Evolutionary conservation across 2,329 filamentous ascomycete genomes (phyloP), one percentile per base, ranked within the genome.

Genomic region (Thelonectria rubi): DNA sequence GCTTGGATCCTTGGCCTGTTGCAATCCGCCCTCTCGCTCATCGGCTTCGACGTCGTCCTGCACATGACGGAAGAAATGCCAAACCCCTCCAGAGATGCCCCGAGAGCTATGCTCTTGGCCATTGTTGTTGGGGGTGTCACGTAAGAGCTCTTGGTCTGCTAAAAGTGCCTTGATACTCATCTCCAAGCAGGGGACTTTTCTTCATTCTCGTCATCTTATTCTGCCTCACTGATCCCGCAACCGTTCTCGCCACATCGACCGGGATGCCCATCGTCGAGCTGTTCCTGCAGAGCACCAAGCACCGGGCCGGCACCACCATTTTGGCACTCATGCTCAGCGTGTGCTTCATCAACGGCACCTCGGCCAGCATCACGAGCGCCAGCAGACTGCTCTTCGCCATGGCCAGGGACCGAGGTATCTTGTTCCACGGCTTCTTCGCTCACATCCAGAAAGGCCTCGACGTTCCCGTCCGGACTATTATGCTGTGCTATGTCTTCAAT

Each of bases 1-100:
- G 74, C 81, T 0, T 84, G 81, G 81, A 76, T 82, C 14, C 68
- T 83, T 1, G 81, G 81, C 0, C 72, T 83, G 2, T 69, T 83
- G 1, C 81, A 80, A 66, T 77, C 72, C 0, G 73, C 74, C 0
- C 56, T 77, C 0, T 74, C 72, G 15, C 69, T 77, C 3, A 76
- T 75, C 10, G 80, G 78, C 14, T 83, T 81, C 59, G 81, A 82
- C 58, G 80, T 77, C 7, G 77, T 78, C 5, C 67, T 80, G 5
- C 80, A 83, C 54, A 76, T 82, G 73, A 78, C 78, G 7, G 80
- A 82, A 62, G 81, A 82, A 62, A 82, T 82, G 77, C 80, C 79
- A 1, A 69, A 68, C 3, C 80, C 80, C 1, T 62, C 75, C 1
- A 63, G 73, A 6, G 79, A 82, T 45, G 77, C 76, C 0, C 80